phyloP scores from a whole-genome alignment of 2,329 filamentous ascomycete genomes.

The Trichoderma harzianum region DNA sequence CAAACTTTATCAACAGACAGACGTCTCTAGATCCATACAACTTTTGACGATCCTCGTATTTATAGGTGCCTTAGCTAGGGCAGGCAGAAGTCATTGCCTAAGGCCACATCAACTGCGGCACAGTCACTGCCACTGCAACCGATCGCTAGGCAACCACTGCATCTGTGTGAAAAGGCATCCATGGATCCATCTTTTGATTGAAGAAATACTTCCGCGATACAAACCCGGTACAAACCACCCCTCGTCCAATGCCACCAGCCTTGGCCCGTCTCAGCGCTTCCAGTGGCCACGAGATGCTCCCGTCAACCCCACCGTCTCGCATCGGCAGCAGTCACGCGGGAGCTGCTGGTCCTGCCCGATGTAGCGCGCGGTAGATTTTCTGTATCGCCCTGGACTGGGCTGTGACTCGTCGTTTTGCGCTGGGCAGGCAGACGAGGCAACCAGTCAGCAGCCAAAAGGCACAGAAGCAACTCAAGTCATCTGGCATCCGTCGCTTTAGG shows the following conservation, averaged over 20 bases:
- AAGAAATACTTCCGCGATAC: background rate
- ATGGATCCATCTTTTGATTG: background rate
- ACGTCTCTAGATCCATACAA: background rate
- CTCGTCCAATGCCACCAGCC: background rate
- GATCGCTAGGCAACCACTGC: slow-evolving; percentile 3
- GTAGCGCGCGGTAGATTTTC: background rate
- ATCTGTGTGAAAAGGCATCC: background rate
- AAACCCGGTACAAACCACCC: background rate
- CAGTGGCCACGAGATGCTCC: background rate
- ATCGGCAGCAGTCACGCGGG: slow-evolving; percentile 3
- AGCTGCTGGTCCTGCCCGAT: background rate
- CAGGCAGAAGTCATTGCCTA: background rate
- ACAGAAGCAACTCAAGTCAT: background rate
- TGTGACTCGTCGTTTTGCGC: background rate
- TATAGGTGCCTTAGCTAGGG: background rate
- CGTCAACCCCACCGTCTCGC: slow-evolving; percentile 6
- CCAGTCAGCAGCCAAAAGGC: background rate
- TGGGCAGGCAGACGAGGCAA: slow-evolving; percentile 1
- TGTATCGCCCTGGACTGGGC: background rate
- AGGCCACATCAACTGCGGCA: background rate
- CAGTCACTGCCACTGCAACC: background rate
- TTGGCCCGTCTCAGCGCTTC: background rate
- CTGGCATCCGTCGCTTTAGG: background rate
- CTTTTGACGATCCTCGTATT: background rate
- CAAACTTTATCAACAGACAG: background rate